phyloP scores from a whole-genome alignment of 176 grass and related monocot genomes.

The Carex littledalei region DNA sequence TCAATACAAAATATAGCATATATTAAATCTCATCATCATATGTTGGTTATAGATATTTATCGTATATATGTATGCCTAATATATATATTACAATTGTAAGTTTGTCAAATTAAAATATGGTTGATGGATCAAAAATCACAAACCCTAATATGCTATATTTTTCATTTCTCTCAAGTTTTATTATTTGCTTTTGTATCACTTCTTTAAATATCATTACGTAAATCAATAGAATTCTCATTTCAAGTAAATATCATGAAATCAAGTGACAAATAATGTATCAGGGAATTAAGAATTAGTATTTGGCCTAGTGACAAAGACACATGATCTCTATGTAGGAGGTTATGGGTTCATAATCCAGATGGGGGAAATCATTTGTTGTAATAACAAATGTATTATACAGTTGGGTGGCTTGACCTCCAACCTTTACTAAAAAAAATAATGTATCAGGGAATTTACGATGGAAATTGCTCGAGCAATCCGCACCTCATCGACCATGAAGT shows the following conservation, averaged over 20 bases:
- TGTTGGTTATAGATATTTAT: background rate
- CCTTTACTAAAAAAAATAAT: background rate
- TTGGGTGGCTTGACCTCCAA: too few relatives aligned
- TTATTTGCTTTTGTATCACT: background rate
- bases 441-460: slow-evolving; percentile 36
- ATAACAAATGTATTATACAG: too few relatives aligned
- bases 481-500: slow-evolving; percentile 31
- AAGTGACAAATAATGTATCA: background rate
- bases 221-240: background rate
- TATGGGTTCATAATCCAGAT: too few relatives aligned
- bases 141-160: too few relatives aligned
- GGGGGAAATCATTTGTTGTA: too few relatives aligned
- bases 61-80: background rate
- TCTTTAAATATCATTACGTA: background rate
- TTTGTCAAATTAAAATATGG: background rate
- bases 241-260: background rate
- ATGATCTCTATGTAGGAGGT: too few relatives aligned
- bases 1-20: background rate
- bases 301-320: too few relatives aligned
- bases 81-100: background rate
- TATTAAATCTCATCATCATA: background rate
- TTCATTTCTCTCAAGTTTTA: background rate
- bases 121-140: background rate
- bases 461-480: slow-evolving; percentile 34
- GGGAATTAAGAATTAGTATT: too few relatives aligned